phyloP scores from a whole-genome alignment of 495 filamentous ascomycete genomes.

The Immersiella caudata region DNA sequence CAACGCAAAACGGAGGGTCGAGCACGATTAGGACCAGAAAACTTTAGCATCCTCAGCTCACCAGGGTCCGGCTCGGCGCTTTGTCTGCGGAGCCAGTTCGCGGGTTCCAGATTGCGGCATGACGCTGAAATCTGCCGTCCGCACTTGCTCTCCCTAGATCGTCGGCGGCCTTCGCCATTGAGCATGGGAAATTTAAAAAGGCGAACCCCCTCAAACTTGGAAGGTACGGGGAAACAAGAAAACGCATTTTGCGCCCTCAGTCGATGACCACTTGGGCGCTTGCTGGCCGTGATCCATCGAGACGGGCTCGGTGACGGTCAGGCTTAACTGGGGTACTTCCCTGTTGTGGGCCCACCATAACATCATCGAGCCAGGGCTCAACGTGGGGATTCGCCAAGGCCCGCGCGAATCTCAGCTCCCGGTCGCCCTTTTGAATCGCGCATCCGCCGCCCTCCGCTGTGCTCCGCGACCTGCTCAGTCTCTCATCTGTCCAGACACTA shows the following conservation, averaged over 20 bases:
- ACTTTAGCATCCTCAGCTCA: background rate
- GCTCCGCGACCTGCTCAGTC: background rate
- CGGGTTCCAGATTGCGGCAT: conserved; percentile 6
- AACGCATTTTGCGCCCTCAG: background rate
- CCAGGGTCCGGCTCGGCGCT: conserved; percentile 3
- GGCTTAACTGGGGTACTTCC: conserved; percentile 3
- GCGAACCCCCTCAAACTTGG: background rate
- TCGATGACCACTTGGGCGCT: background rate
- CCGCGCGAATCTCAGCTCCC: conserved; percentile 23
- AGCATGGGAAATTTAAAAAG: background rate
- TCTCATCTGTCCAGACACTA: background rate
- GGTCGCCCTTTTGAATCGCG: conserved; percentile 28
- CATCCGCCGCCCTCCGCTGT: conserved; percentile 16
- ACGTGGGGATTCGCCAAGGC: conserved; percentile 36
- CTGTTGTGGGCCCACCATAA: conserved; percentile 31
- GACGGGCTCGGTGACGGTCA: background rate
- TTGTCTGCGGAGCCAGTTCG: conserved; percentile 1
- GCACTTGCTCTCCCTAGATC: background rate
- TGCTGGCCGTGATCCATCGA: background rate
- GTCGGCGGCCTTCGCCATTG: background rate
- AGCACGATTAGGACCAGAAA: background rate
- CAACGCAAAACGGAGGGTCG: background rate
- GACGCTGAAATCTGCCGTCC: background rate
- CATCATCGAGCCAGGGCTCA: conserved; percentile 39
- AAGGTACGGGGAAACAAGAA: background rate